Base-by-base conservation (phyloP, 176 grass and related monocot genomes). In the Oryza meridionalis region DNA sequence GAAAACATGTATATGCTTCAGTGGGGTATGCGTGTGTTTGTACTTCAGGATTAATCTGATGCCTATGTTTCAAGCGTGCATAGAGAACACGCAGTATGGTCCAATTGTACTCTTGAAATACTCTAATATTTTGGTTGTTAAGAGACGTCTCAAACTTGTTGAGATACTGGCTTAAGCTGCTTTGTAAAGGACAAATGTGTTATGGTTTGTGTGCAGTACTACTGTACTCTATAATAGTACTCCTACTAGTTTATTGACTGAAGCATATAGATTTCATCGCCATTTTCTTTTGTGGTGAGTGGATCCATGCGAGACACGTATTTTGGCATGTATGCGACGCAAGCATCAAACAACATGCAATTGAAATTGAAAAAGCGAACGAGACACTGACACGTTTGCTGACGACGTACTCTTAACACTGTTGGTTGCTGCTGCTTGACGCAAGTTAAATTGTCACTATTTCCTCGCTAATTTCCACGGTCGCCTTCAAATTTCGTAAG, bases 141-240 rank as follows among this genome's bases (percentile, higher is more conserved):
- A 77, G 21, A 26, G 55, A 24, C 80, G 26, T 72, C 43, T 62
- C 8, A 62, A 37, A 51, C 66, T 77, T 73, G 25, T 25, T 25
- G 74, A 37, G 43, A 33, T 24, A 14, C 42, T 27, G 32, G 9
- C 27, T 42, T 37, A 9, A 29, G 70, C 50, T 45, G 13, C 9
- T 75, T 76, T 50, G 22, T 16, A 16, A 76, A 66, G 11, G 22
- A 61, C 46, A 51, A 76, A 15, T 16, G 15, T 16, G 15, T 31
- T 65, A 77, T 11, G 77, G 66, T 55, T 25, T 65, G 77, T 85
- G 65, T 70, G 67, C 82, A 75, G 49, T 16, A 76, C 87, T 75
- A 58, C 53, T n/a, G 17, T 58, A 58, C 49, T 51, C 49, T 17
- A 44, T 71, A 67, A 84, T 38, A 58, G 43, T 51, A 51, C 29